Evolutionary conservation across 768 basidiomycete species (phyloP), one percentile per base, ranked within the genome.

Genomic region (Fomitopsis serialis): DNA sequence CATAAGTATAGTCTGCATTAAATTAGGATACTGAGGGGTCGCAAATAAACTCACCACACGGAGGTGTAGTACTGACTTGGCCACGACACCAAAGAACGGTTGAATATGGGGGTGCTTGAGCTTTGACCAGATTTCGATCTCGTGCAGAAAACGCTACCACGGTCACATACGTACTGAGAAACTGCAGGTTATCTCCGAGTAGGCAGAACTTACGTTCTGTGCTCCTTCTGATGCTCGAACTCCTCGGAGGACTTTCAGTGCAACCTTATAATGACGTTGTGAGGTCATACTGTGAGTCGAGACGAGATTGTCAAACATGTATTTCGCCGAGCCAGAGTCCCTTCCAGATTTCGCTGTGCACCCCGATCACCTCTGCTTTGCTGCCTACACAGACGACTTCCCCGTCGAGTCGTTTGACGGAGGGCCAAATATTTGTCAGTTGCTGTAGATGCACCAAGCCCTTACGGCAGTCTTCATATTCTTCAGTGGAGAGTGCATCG

Each of bases 81-180:
- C 80, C 2, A 81, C 77, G 48, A 82, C 74, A 3, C 82, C 81
- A 57, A 79, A 75, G 60, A 84, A 75, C n/a, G 77, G 72, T 23
- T 78, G 68, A 21, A 80, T 75, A 48, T 84, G 75, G n/a, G 72
- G 69, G 47, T 83, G 70, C 51, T 72, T 66, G 40, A 84, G 68
- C 46, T 71, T 65, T 15, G 77, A 72, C 82, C 82, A 84, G 19
- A 82, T 70, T 17, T 61, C 58, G 19, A 84, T 76, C 65, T 84
- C 82, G 48, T 76, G 74, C 60, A 79, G 74, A 55, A 84, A 79
- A 25, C 80, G 76, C 82, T 84, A 19, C 13, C 24, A 36, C 15
- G 34, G 17, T 25, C 2, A 46, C 24, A 36, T n/a, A n/a, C n/a
- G n/a, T n/a, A n/a, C n/a, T n/a, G n/a, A 15, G 42, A 54, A 1